A percentile compares a stretch with the other conserved stretches of the same genome.
Evolutionary conservation across 2,329 filamentous ascomycete species (phyloP).

Genomic region (Cytospora piceae): DNA sequence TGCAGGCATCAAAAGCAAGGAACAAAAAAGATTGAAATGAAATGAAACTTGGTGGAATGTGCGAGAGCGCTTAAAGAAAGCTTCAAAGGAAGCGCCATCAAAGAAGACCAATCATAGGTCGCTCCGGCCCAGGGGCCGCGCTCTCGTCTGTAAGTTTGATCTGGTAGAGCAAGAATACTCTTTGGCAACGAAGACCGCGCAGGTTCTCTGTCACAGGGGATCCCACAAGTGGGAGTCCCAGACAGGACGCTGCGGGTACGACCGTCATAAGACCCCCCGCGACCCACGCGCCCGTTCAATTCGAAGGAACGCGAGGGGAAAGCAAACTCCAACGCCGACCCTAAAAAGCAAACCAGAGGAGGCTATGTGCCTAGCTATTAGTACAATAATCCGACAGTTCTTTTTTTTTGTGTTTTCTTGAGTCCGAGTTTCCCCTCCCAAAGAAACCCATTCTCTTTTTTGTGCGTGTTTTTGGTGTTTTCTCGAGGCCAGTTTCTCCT

Average conservation of each 20-base stretch:
- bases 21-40: no score
- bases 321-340: conserved; percentile 1
- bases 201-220: not conserved
- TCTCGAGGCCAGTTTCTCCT: not conserved
- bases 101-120: not conserved
- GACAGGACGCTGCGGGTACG: not conserved
- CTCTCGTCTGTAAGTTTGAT: not conserved
- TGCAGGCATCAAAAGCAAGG: not conserved
- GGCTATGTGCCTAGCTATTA: not conserved
- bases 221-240: not conserved
- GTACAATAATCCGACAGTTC: not conserved
- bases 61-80: not conserved
- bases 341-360: not conserved
- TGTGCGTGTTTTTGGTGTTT: not conserved
- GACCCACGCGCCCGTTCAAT: not conserved
- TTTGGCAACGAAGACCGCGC: not conserved
- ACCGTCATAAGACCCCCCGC: not conserved
- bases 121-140: not conserved
- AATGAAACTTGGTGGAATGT: not conserved
- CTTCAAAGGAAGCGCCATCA: not conserved
- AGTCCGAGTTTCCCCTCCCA: not conserved
- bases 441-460: not conserved
- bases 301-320: not conserved
- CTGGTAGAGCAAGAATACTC: not conserved
- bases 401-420: not conserved